Evolutionary conservation across 2,329 filamentous ascomycete species (phyloP), one percentile per base, ranked within the genome.

Genomic region (Colletotrichum ledebouriae): DNA sequence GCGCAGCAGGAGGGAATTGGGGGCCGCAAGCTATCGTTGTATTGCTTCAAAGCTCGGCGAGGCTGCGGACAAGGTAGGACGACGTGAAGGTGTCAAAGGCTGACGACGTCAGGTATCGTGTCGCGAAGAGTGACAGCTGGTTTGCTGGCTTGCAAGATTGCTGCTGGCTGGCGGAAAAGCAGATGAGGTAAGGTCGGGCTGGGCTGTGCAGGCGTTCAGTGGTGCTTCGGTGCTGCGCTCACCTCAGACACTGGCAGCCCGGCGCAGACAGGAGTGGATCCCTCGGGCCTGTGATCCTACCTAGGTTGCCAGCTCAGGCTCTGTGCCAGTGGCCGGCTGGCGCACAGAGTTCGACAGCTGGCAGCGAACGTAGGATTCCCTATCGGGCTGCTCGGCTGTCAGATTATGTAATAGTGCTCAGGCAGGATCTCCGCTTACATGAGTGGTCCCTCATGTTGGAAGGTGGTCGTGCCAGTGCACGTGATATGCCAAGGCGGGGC

Each of bases 151-250:
- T 41, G 17, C 29, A 37, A 33, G 33, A 25, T 49, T 47, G 57
- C 53, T 50, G 53, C 39, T 41, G 58, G 57, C 49, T 52, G 29
- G 25, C 15, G 49, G 10, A 52, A 29, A 52, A 25, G 47, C 41
- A 60, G 62, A 59, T 65, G 57, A 65, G 63, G 63, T 61, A 65
- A 61, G 63, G 46, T 39, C 17, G n/a, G 25, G n/a, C 42, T 20
- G 57, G 42, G 57, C 57, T 50, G 44, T 37, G 57, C 59, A 56
- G 53, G 13, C 17, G 52, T 44, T 20, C 37, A n/a, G 50, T 34
- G 29, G 20, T 37, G 33, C 25, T 53, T n/a, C 50, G n/a, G 55
- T 60, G 58, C 58, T 39, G 33, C 37, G 57, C 29, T 29, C 29
- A 29, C 29, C 29, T 29, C 59, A 62, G 59, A 34, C 57, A 66